Evolutionary conservation across 1,284 basidiomycete species (phyloP).

Genomic region (Sporisorium graminicola): DNA sequence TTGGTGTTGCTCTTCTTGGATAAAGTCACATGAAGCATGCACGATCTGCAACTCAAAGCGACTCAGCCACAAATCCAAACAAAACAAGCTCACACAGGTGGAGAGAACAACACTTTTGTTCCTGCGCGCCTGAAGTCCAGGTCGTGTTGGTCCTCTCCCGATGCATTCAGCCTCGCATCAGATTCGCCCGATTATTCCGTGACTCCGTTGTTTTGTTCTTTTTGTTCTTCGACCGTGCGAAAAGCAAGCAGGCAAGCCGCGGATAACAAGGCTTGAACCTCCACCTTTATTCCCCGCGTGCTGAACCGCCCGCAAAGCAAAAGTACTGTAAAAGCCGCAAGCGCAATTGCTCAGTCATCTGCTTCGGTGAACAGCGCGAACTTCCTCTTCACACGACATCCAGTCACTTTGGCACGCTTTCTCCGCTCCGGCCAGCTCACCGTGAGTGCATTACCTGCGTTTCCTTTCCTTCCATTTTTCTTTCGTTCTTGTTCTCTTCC

Average conservation of each 20-base stretch:
- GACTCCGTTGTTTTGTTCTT: no score
- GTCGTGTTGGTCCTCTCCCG: background rate
- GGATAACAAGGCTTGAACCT: background rate
- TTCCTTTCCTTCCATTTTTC: background rate
- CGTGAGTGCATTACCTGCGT: background rate
- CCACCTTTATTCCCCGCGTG: background rate
- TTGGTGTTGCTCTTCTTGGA: background rate
- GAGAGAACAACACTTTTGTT: background rate
- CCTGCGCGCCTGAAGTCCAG: background rate
- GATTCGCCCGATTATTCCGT: background rate
- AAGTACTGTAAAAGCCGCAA: no score
- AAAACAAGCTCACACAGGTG: background rate
- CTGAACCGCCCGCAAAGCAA: no score
- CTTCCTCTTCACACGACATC: slow-evolving; percentile 34
- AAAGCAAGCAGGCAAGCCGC: background rate
- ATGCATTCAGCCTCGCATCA: background rate
- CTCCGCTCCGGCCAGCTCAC: slow-evolving; percentile 6
- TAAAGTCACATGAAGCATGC: slow-evolving; percentile 2
- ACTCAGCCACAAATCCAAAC: background rate
- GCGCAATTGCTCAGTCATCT: slow-evolving; percentile 9
- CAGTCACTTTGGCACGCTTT: background rate
- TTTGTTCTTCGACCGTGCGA: background rate
- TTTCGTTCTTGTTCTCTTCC: no score
- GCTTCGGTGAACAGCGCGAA: no score
- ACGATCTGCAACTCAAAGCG: background rate